Evolutionary conservation across 176 grass and related monocot species (phyloP), one percentile per base, ranked within the genome.

Genomic region (Aegilops umbellulata): DNA sequence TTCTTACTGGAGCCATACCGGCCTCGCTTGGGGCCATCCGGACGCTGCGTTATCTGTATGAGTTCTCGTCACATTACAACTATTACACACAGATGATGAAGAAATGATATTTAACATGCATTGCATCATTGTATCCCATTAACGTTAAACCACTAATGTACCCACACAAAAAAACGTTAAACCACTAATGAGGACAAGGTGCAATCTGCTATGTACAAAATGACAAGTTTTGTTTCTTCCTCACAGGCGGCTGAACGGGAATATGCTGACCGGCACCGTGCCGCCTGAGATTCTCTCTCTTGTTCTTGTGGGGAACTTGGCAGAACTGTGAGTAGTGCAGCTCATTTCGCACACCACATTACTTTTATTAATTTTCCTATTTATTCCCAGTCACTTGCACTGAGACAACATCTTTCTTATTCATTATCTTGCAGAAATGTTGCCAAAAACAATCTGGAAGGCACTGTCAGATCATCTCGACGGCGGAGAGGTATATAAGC

Each of bases 281-380:
- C 88, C 88, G 0, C 1, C 44, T 19, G 83, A 90, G 49, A 29
- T 90, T 29, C 88, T 90, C 35, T 82, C 71, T 8, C 83, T 90
- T 71, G 53, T 71, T 9, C 3, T 86, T 49, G 3, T 4, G 22
- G 79, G 79, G 0, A 72, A 86, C 66, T 77, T 90, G 79, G 16
- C 71, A 5, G 88, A 86, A 5, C 16, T 90, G 88, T 90, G 39
- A 63, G 82, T 89, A 65, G 42, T 46, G 12, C 42, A 8, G 31
- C 12, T 84, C 23, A 27, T 39, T 73, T 41, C 13, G 8, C 25
- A 12, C 4, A 61, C 7, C 20, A 13, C 10, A 74, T n/a, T 74
- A 22, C 17, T 22, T 44, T 14, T 11, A 0, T 25, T 36, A 8
- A 36, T 13, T 12, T 10, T 34, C 16, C 7, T 20, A 9, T 36